phyloP scores from a whole-genome alignment of 2,329 filamentous ascomycete genomes.

The Colletotrichum eremochloae region DNA sequence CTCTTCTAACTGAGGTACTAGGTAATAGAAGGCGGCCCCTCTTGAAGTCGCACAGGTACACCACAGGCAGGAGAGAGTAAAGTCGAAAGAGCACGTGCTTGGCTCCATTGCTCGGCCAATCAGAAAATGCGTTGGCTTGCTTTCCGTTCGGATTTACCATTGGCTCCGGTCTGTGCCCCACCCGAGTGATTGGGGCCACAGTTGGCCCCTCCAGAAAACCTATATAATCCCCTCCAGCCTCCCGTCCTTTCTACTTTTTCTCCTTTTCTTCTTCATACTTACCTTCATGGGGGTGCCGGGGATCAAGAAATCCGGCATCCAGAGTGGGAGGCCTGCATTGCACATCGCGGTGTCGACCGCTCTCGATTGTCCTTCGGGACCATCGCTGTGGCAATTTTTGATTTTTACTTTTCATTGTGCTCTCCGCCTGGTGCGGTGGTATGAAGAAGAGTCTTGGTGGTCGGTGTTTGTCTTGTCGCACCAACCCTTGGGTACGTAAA shows the following conservation, averaged over 20 bases:
- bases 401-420: conserved; percentile 45
- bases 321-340: conserved; percentile 65
- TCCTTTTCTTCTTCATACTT: conserved; percentile 60
- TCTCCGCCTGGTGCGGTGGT: conserved; percentile 40
- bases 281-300: conserved; percentile 59
- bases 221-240: conserved; percentile 50
- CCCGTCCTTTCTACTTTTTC: conserved; percentile 38
- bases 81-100: background rate
- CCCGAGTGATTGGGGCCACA: conserved; percentile 25
- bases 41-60: no score
- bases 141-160: background rate
- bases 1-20: no score
- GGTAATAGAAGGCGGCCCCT: no score
- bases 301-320: conserved; percentile 59
- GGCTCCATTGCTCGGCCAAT: background rate
- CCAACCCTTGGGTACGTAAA: no score
- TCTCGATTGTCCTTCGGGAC: conserved; percentile 45
- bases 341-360: conserved; percentile 54
- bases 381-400: conserved; percentile 44
- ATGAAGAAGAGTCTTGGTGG: conserved; percentile 38
- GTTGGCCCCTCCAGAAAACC: background rate
- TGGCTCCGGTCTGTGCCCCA: background rate
- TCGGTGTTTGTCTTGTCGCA: no score
- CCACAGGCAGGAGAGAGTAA: background rate
- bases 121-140: background rate